Base-by-base conservation (phyloP, 73 alveolate genomes). In the Paraurostyla sp. region DNA sequence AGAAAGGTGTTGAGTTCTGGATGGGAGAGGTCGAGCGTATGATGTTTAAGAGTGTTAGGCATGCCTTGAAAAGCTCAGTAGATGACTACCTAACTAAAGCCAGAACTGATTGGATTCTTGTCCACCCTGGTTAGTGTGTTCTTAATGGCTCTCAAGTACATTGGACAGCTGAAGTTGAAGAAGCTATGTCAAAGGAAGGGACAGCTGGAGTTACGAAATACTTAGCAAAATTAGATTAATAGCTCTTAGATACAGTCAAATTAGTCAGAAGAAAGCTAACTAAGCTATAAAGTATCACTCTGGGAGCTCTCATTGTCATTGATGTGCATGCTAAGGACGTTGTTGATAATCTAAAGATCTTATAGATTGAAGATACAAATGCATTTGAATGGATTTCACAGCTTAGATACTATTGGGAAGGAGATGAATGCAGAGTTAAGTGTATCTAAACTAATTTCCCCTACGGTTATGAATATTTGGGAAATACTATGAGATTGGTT, bases 161-260 rank as follows among this genome's bases (percentile, higher is more conserved):
- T 91, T 99, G 99, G 99, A 99, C 99, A 0, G 88, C 90, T 42
- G 99, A 99, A 94, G 99, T 99, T 6, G 99, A 99, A 92, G 98
- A 94, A 50, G 99, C 99, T 35, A 97, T 99, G 81, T 90, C 73
- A 33, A 87, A 92, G 40, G 85, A 83, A 41, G 97, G 97, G 4
- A 80, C 94, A 25, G 92, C 95, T 38, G 96, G 94, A 57, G 95
- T 97, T 25, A 90, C 94, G 62, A 97, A 96, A 51, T 98, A 97
- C 93, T 87, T 54, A 43, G 81, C 92, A 43, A 81, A 71, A 81
- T 83, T 96, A 23, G 99, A 94, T 88, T 93, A 90, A 13, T 95
- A 97, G 84, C 96, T 98, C 40, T 89, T 75, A 46, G 98, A 98
- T 80, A 93, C 98, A 41, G 99, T 99, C 54, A 94, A 97, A 92